Conservation (phyloP, 306 rosid genomes). For the Sechiopsis laciniata region DNA sequence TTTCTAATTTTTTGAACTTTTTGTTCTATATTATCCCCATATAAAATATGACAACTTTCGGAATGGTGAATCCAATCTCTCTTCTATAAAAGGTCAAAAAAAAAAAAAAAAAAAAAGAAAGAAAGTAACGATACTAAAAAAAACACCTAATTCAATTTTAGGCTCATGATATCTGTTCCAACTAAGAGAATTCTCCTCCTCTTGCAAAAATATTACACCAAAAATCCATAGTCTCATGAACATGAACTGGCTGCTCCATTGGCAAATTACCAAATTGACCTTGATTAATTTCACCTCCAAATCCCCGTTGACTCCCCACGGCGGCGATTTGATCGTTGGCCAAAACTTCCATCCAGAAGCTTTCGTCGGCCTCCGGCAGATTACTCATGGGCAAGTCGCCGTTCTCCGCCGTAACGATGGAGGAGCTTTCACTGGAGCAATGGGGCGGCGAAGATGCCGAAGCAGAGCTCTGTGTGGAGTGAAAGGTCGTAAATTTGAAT, state of each 20-base stretch:
- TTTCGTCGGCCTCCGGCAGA: conserved; percentile 46
- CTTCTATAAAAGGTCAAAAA: too few species aligned
- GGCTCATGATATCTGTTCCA: conserved; percentile 1
- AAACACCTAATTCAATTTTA: neutral
- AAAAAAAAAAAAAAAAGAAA: neutral
- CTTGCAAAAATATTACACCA: conserved; percentile 49
- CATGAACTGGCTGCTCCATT: conserved; percentile 17
- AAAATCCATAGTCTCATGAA: conserved; percentile 39
- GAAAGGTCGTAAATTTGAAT: conserved; percentile 16
- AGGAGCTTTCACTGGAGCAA: conserved; percentile 47
- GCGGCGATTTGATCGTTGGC: conserved; percentile 25
- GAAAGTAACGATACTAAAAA: neutral
- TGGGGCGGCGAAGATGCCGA: conserved; percentile 31
- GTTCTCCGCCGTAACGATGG: conserved; percentile 18
- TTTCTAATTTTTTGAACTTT: too few species aligned
- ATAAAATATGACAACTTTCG: conserved; percentile 27
- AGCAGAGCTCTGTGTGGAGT: neutral
- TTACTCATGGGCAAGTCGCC: conserved; percentile 23
- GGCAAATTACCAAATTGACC: neutral
- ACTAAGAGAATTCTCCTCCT: conserved; percentile 38
- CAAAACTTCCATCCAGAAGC: conserved; percentile 65
- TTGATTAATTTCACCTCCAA: neutral
- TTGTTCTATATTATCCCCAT: too few species aligned
- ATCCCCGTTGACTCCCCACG: conserved; percentile 20
- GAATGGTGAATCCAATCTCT: conserved; percentile 23